Evolutionary conservation across 495 filamentous ascomycete genomes (phyloP), one percentile per base, ranked within the genome.

Genomic region (Aspergillus coremiiformis): DNA sequence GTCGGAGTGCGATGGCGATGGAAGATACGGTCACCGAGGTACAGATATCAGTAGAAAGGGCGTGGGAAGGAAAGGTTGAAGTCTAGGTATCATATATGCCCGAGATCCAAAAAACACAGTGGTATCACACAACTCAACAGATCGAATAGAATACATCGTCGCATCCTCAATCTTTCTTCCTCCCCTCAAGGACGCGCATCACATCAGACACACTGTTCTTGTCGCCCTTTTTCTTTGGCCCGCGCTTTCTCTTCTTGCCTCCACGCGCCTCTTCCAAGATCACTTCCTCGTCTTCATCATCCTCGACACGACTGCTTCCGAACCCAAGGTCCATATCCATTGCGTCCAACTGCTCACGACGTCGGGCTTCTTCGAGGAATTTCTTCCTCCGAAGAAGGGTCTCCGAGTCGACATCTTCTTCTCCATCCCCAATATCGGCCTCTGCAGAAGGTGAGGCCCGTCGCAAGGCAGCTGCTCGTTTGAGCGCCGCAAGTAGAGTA

Each of bases 321-420:
- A 98, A 97, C 27, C 90, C 93, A 67, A 96, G 75, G 59, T 98
- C 93, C 72, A 98, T 79, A 68, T 98, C 93, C 39, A 90, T 87
- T 10, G 87, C 83, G 69, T 98, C 93, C 39, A 91, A 79, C 54
- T 86, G 86, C 39, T 84, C 79, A 5, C 61, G 66, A 6, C 70
- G 69, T 22, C 63, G 67, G 5, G 67, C 69, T 39, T 83, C 78
- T 56, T 87, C 80, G 9, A 96, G 70, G 71, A 96, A 85, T 52
- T 82, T 83, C 61, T 81, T 83, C 17, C 84, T 81, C 21, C 84
- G 85, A 49, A 80, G 81, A 33, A 80, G 76, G 35, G 78, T 78
- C 3, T 75, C 77, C 30, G 66, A 63, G 49, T 74, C 75, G 49
- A 68, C 68, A 2, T 68, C 66, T 51, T 73, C 73, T 15, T 66